Conservation (phyloP, 2,329 filamentous ascomycete genomes). For the Tothia fuscella region DNA sequence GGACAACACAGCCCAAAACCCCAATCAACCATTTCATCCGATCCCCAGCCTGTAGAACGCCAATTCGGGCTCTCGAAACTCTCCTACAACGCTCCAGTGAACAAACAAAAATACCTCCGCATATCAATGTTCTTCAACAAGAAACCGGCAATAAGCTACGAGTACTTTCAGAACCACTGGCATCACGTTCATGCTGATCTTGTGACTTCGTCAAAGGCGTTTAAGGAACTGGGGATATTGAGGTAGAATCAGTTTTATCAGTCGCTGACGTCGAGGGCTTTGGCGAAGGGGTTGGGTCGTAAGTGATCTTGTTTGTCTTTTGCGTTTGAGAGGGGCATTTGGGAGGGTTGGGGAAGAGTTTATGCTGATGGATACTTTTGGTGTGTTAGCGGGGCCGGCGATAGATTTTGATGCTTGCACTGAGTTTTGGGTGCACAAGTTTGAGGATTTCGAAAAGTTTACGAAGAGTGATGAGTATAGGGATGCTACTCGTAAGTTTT, state of each 20-base stretch:
- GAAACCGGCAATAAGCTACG: neutral
- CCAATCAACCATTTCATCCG: constrained; percentile 1
- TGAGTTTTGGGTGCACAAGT: neutral
- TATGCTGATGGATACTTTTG: too few relatives aligned
- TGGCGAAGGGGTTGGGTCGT: too few relatives aligned
- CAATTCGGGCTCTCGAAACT: neutral
- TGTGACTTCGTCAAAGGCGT: neutral
- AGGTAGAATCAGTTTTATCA: constrained; percentile 2
- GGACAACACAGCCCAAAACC: too few relatives aligned
- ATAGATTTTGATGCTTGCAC: neutral
- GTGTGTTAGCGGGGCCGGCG: too few relatives aligned
- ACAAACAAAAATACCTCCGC: neutral
- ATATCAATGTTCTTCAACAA: constrained; percentile 3
- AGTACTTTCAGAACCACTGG: constrained; percentile 3
- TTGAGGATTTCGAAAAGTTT: neutral
- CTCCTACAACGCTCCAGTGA: neutral
- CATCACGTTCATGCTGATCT: constrained; percentile 3
- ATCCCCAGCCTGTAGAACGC: neutral
- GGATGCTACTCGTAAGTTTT: neutral
- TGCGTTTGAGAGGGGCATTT: too few relatives aligned
- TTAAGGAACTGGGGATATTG: neutral
- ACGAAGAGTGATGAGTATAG: neutral
- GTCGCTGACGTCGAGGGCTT: too few relatives aligned
- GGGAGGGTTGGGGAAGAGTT: too few relatives aligned
- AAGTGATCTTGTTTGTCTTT: too few relatives aligned